These are phyloP conservation scores for Rhizopus delemar DNA, from an alignment of 371 early-diverging fungal species.

Conservation along the genomic window DNA sequence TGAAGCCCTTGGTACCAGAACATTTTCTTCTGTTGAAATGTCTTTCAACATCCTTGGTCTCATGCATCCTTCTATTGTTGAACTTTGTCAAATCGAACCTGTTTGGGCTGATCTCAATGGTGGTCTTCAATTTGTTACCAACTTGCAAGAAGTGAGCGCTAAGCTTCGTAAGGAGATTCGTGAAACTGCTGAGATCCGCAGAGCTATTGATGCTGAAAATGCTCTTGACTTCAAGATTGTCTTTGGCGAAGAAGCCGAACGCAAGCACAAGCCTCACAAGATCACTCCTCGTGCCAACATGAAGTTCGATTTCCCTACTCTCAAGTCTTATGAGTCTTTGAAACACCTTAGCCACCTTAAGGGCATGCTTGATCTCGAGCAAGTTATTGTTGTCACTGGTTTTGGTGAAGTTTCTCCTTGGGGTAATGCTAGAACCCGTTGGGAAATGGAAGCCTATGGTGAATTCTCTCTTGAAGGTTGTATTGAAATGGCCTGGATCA, in stretches of 20 bases:
- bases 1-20: constrained; percentile 88
- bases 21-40: constrained; percentile 93
- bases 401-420: constrained; percentile 95
- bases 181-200: constrained; percentile 85
- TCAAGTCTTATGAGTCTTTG: constrained; percentile 68
- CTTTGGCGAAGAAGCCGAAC: constrained; percentile 73
- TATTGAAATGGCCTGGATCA: constrained; percentile 97
- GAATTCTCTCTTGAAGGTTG: constrained; percentile 95
- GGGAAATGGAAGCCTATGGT: constrained; percentile 96
- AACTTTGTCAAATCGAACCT: constrained; percentile 78
- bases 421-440: constrained; percentile 93
- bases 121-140: constrained; percentile 82
- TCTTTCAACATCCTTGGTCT: constrained; percentile 93
- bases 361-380: constrained; percentile 90
- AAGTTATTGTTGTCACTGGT: constrained; percentile 92
- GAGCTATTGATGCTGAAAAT: constrained; percentile 80
- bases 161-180: constrained; percentile 76
- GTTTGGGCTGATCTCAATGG: constrained; percentile 95
- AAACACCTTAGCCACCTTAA: constrained; percentile 74
- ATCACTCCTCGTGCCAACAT: constrained; percentile 92
- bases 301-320: constrained; percentile 87
- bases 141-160: constrained; percentile 76
- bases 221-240: constrained; percentile 78
- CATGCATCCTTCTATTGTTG: constrained; percentile 83
- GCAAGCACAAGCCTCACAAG: constrained; percentile 74